phyloP scores from a whole-genome alignment of 2,329 filamentous ascomycete genomes.

The Penicillium sp. region DNA sequence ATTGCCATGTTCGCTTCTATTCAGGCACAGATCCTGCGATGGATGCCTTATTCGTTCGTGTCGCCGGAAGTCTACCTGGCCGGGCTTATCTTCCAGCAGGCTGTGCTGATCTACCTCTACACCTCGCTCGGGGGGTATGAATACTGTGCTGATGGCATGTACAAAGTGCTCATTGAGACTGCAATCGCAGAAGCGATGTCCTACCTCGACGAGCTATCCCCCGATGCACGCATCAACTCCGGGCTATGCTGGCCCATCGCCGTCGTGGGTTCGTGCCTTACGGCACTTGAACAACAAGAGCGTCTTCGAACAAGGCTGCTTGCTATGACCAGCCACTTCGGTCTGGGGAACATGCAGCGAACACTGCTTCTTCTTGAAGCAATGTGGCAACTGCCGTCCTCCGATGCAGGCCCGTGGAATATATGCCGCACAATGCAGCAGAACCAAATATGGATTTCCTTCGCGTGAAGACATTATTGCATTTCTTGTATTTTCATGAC shows the following conservation, averaged over 20 bases:
- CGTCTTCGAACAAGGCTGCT: slow-evolving; percentile 31
- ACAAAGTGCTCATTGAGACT: slow-evolving; percentile 25
- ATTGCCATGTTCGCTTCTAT: slow-evolving; percentile 47
- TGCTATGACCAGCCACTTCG: slow-evolving; percentile 35
- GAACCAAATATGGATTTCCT: slow-evolving; percentile 51
- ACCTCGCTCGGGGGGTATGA: slow-evolving; percentile 25
- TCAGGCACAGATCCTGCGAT: slow-evolving; percentile 44
- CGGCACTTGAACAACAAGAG: slow-evolving; percentile 20
- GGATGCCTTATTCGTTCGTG: slow-evolving; percentile 38
- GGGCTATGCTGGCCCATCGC: slow-evolving; percentile 36
- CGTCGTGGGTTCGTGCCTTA: slow-evolving; percentile 30
- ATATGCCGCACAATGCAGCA: slow-evolving; percentile 48
- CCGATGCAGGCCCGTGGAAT: slow-evolving; percentile 43
- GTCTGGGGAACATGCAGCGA: slow-evolving; percentile 48
- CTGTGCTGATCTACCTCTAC: slow-evolving; percentile 46
- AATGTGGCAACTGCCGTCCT: slow-evolving; percentile 42
- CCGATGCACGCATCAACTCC: slow-evolving; percentile 34
- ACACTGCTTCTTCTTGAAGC: slow-evolving; percentile 44
- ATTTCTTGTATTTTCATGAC: too few relatives aligned
- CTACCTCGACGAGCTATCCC: slow-evolving; percentile 25
- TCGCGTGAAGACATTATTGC: slow-evolving; percentile 39
- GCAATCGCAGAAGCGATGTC: slow-evolving; percentile 29
- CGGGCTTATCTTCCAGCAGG: slow-evolving; percentile 48
- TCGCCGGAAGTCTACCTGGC: slow-evolving; percentile 41
- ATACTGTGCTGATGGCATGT: slow-evolving; percentile 27